Evolutionary conservation across 345 rosid genomes (phyloP).

Genomic region (Orychophragmus violaceus): DNA sequence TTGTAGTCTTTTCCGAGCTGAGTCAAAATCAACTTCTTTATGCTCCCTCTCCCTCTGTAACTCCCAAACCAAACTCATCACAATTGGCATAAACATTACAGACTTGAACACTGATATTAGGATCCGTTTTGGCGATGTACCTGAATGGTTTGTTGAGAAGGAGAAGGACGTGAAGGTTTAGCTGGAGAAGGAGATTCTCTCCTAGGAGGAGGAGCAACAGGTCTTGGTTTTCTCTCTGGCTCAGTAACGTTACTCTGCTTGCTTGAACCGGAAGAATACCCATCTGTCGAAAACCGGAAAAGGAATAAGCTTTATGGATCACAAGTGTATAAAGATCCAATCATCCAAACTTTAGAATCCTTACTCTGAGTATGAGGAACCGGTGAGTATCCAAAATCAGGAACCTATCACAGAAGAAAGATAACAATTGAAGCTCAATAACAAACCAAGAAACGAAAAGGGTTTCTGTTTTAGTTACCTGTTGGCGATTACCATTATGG

Average conservation of each 20-base stretch:
- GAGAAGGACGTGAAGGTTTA: conserved; percentile 45
- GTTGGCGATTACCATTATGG: conserved; percentile 69
- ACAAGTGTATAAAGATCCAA: not conserved
- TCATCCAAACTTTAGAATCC: no score
- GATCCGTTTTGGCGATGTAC: conserved; percentile 26
- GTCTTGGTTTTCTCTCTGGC: conserved; percentile 61
- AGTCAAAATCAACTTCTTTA: conserved; percentile 46
- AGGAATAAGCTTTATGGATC: conserved; percentile 9
- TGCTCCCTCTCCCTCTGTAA: conserved; percentile 70
- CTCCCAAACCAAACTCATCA: conserved; percentile 11
- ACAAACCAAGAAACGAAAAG: conserved; percentile 14
- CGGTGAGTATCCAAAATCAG: conserved; percentile 33
- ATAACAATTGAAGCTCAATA: conserved; percentile 36
- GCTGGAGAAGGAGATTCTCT: conserved; percentile 48
- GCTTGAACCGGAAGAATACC: conserved; percentile 69
- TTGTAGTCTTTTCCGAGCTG: conserved; percentile 83
- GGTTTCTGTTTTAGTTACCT: conserved; percentile 42
- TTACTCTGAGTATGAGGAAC: conserved; percentile 29
- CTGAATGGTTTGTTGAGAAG: conserved; percentile 51
- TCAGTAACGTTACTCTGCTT: conserved; percentile 58
- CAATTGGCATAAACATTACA: not conserved
- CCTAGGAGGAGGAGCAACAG: conserved; percentile 35
- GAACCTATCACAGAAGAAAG: conserved; percentile 32
- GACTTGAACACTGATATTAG: not conserved
- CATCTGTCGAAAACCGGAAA: conserved; percentile 39